These are phyloP conservation scores for Mortierella sp. DNA, from an alignment of 371 early-diverging fungal species.

Conservation along the genomic window DNA sequence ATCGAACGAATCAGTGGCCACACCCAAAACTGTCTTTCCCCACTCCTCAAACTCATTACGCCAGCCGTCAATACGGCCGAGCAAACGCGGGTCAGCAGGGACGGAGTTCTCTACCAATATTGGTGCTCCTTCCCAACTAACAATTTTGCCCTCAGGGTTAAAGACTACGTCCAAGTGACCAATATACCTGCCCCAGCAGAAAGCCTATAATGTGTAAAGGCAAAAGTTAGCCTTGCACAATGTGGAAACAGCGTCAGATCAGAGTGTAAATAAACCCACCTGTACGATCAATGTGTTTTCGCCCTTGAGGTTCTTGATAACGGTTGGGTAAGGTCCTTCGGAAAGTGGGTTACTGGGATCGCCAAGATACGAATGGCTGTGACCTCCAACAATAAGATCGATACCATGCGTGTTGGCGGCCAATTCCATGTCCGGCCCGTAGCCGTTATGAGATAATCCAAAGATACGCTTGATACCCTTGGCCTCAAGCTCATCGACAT, in stretches of 20 bases:
- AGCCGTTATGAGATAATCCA: constrained; percentile 79
- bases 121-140: constrained; percentile 64
- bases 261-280: constrained; percentile 52
- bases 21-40: constrained; percentile 60
- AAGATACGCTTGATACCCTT: constrained; percentile 76
- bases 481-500: constrained; percentile 66
- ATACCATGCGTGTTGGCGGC: constrained; percentile 67
- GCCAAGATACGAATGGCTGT: constrained; percentile 76
- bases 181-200: constrained; percentile 73
- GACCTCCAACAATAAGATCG: constrained; percentile 80
- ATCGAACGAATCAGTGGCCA: constrained; percentile 56
- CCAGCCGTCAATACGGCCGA: constrained; percentile 60
- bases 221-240: neutral
- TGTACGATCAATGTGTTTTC: constrained; percentile 74
- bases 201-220: constrained; percentile 20
- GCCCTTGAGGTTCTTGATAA: constrained; percentile 66
- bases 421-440: constrained; percentile 68
- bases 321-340: constrained; percentile 73
- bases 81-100: constrained; percentile 57
- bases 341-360: constrained; percentile 46
- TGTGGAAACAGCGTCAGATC: neutral
- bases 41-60: constrained; percentile 61
- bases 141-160: constrained; percentile 64
- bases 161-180: constrained; percentile 75
- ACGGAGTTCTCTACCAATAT: constrained; percentile 66